Base-by-base conservation (phyloP, 225 moss, liverwort and hornwort species). In the Asterella californica region DNA sequence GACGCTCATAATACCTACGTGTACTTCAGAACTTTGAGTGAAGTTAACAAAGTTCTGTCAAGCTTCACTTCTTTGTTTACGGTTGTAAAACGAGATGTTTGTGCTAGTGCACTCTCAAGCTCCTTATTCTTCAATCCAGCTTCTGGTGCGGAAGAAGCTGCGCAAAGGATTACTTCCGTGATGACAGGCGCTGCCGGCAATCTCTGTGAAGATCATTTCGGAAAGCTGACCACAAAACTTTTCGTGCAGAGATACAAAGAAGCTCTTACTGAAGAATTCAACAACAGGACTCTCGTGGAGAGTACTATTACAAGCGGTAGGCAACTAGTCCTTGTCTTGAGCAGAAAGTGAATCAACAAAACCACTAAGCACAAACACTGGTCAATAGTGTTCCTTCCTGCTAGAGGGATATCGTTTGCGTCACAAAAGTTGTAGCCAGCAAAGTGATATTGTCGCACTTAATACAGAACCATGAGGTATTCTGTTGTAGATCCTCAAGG, bases 181-280 rank as follows among this genome's bases (percentile, higher is more conserved):
- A 33, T 79, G 10, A 48, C 9, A 27, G 78, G 67, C n/a, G 78
- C 78, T 33, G 67, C 19, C 8, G 78, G 78, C 22, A 53, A 34
- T 53, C 67, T 79, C 6, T 24, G 68, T 22, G 68, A 79, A 25
- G 30, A 33, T 5, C 78, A 79, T 52, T 79, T 79, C 24, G 78
- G 78, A 52, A 52, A 68, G 49, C 50, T 68, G 37, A n/a, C 19
- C 68, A 79, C 78, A 19, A 49, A 50, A 9, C 48, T 79, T 9
- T 79, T 79, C 78, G 29, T 79, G 78, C 19, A 79, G 25, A 67
- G 78, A 52, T 79, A 79, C 30, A 64, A 46, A 69, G n/a, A 79
- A 30, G 77, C 61, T 36, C 77, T 77, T n/a, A 3, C 64, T 30
- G 77, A 77, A 27, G 62, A 63, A 0, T 77, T 77, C 57, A 45